Evolutionary conservation across 1,284 basidiomycete species (phyloP).

Genomic region (Hypsizygus ulmarius): DNA sequence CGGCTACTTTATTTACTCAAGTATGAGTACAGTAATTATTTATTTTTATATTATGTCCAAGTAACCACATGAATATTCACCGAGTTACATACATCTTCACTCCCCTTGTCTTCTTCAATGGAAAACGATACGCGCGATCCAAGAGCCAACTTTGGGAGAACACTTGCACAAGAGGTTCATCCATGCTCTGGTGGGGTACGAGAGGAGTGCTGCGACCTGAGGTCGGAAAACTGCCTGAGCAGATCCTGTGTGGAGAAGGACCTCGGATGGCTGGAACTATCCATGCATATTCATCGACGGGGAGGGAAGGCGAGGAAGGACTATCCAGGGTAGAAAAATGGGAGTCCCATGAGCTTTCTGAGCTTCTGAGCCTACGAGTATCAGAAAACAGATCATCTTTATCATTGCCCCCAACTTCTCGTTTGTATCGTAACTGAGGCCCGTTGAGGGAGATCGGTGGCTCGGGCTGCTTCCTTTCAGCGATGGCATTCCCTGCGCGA

Average conservation of each 20-base stretch:
- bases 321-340: constrained; percentile 9
- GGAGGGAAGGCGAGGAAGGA: constrained; percentile 6
- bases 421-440: constrained; percentile 4
- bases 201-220: constrained; percentile 25
- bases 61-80: no score
- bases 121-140: constrained; percentile 12
- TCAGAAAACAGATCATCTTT: constrained; percentile 33
- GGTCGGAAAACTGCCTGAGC: not conserved
- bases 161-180: constrained; percentile 19
- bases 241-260: constrained; percentile 1
- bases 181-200: constrained; percentile 22
- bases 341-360: constrained; percentile 20
- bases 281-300: constrained; percentile 4
- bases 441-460: constrained; percentile 3
- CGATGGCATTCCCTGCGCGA: constrained; percentile 3
- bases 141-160: constrained; percentile 27
- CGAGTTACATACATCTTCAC: not conserved
- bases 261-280: not conserved
- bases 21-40: no score
- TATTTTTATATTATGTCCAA: no score
- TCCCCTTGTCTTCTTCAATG: constrained; percentile 3
- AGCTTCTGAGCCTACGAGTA: constrained; percentile 21
- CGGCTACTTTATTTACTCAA: no score
- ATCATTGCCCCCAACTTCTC: constrained; percentile 15
- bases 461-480: constrained; percentile 7